phyloP scores from a whole-genome alignment of 2,329 filamentous ascomycete species.

The Alternaria triticimaculans region DNA sequence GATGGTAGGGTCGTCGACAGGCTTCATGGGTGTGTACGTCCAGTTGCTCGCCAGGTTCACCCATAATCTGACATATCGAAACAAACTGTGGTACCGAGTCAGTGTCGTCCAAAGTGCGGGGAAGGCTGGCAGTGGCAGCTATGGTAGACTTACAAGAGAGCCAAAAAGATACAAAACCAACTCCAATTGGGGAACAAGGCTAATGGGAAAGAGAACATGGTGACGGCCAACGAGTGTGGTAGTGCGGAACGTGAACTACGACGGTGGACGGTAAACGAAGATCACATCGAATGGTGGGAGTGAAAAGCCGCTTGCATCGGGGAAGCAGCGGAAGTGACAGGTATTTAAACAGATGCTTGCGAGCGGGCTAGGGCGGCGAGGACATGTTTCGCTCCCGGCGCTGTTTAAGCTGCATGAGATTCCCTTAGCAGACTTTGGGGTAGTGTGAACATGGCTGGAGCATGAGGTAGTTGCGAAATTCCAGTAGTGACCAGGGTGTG shows the following conservation, averaged over 20 bases:
- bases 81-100: slow-evolving; percentile 65
- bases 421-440: slow-evolving; percentile 51
- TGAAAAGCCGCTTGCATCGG: slow-evolving; percentile 48
- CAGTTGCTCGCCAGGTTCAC: slow-evolving; percentile 81
- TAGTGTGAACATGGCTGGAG: slow-evolving; percentile 50
- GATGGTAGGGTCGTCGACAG: slow-evolving; percentile 80
- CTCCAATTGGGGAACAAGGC: slow-evolving; percentile 48
- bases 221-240: slow-evolving; percentile 48
- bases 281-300: slow-evolving; percentile 51
- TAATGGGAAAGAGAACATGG: slow-evolving; percentile 49
- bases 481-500: slow-evolving; percentile 38
- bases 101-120: slow-evolving; percentile 22
- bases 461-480: slow-evolving; percentile 50
- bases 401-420: slow-evolving; percentile 50
- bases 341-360: slow-evolving; percentile 51
- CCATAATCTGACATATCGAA: slow-evolving; percentile 85
- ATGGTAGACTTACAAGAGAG: slow-evolving; percentile 42
- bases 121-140: slow-evolving; percentile 4
- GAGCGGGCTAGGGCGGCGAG: slow-evolving; percentile 47
- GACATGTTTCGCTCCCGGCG: slow-evolving; percentile 49
- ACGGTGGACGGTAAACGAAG: slow-evolving; percentile 45
- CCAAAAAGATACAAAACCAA: slow-evolving; percentile 48
- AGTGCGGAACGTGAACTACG: slow-evolving; percentile 43
- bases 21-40: slow-evolving; percentile 83
- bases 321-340: slow-evolving; percentile 47